Base-by-base conservation (phyloP, 306 rosid species). In the Casuarina cunninghamiana region DNA sequence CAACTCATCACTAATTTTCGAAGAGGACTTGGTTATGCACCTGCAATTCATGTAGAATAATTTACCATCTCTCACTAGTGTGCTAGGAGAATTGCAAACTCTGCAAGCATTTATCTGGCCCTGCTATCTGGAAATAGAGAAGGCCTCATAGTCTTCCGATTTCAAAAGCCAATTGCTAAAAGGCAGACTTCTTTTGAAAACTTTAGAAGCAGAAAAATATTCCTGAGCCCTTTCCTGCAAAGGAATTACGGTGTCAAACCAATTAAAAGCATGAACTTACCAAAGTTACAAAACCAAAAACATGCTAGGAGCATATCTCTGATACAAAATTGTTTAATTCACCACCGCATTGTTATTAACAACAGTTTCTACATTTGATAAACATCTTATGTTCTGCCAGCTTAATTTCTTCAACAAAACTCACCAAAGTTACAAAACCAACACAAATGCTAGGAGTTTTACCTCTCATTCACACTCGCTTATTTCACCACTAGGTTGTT, bases 161-260 rank as follows among this genome's bases (percentile, higher is more conserved):
- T 95, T 92, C 72, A 57, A 43, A 48, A 83, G 84, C 97, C 95
- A 92, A 60, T 88, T 82, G 80, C 83, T 70, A 79, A 94, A 90
- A 69, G 89, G 81, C 11, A 73, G 84, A 50, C 76, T 89, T 65
- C 80, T 83, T 85, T 92, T 92, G 45, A 95, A 76, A 77, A 48
- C 0, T 75, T 87, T 87, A 21, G 93, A 90, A 41, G 77, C 80
- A 15, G 72, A 58, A 62, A 38, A 63, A 85, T 92, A 95, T 68
- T 85, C 92, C 66, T 75, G 79, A 13, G 89, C 91, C 51, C 69
- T 81, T 13, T 92, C 97, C 98, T 95, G 90, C 83, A 82, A 63
- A 65, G 58, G 46, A 72, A 79, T 15, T 72, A 79, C 19, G 6
- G 50, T 57, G 78, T 44, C 43, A 74, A 69, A 48, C 73, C 79